These are phyloP conservation scores for Penicillium italicum DNA, from an alignment of 2,329 filamentous ascomycete species.

Conservation along the genomic window DNA sequence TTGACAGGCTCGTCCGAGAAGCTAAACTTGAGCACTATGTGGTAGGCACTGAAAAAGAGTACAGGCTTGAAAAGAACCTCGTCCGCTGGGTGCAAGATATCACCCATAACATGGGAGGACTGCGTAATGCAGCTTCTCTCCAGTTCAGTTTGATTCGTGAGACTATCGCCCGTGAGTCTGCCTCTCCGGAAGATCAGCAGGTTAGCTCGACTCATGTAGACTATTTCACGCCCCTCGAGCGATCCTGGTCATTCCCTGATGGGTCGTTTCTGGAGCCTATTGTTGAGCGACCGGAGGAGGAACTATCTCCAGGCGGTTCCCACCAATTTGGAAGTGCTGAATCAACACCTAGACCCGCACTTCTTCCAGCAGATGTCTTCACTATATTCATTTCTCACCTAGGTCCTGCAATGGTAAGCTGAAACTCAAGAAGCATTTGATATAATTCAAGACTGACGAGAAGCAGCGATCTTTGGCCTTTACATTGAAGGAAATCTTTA, in stretches of 20 bases:
- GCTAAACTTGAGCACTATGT: constrained; percentile 87
- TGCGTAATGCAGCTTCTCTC: constrained; percentile 82
- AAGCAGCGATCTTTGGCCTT: constrained; percentile 78
- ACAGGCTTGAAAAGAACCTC: constrained; percentile 72
- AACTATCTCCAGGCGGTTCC: constrained; percentile 25
- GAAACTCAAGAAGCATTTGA: not conserved
- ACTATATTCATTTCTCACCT: constrained; percentile 82
- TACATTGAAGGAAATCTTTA: constrained; percentile 82
- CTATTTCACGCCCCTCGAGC: constrained; percentile 22
- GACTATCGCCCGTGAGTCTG: constrained; percentile 30
- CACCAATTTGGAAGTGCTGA: constrained; percentile 10
- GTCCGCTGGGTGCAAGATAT: constrained; percentile 81
- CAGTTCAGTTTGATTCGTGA: constrained; percentile 83
- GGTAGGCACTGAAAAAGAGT: constrained; percentile 72
- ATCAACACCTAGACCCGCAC: constrained; percentile 12
- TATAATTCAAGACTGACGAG: constrained; percentile 6
- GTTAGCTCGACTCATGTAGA: constrained; percentile 17
- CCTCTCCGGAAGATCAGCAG: constrained; percentile 13
- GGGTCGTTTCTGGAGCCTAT: constrained; percentile 56
- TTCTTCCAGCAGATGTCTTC: constrained; percentile 75
- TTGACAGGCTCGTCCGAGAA: constrained; percentile 76
- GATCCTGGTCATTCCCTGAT: constrained; percentile 40
- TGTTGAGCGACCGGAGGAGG: constrained; percentile 59
- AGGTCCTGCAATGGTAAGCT: constrained; percentile 74
- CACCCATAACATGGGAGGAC: constrained; percentile 81